Conservation (phyloP, 2,329 filamentous ascomycete species). For the Dactylellina parvicollis region DNA sequence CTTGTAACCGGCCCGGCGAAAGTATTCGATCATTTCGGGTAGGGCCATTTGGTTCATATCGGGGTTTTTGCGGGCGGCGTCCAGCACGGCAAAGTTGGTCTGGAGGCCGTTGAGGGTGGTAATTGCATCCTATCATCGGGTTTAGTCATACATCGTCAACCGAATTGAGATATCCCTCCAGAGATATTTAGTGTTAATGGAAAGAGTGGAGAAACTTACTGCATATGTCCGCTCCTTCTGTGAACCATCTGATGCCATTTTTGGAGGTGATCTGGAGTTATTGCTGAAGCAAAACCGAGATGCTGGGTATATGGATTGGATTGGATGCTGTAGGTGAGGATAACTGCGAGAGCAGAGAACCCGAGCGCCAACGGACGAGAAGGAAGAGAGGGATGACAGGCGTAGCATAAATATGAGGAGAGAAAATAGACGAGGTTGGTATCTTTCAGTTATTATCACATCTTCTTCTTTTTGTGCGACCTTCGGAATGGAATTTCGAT, state of each 20-base stretch:
- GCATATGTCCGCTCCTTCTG: slow-evolving; percentile 36
- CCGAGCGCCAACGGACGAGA: not conserved
- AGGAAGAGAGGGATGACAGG: slow-evolving; percentile 5
- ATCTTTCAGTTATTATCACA: not conserved
- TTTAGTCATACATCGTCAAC: not conserved
- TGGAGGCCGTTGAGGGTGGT: slow-evolving; percentile 78
- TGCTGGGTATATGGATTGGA: not conserved
- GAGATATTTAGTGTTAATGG: not conserved
- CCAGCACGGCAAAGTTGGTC: slow-evolving; percentile 79
- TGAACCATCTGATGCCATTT: slow-evolving; percentile 19
- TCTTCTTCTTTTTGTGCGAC: slow-evolving; percentile 6
- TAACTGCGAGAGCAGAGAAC: not conserved
- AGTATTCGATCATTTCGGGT: slow-evolving; percentile 83
- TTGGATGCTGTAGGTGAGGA: not conserved
- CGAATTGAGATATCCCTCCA: not conserved
- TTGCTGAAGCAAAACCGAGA: slow-evolving; percentile 12
- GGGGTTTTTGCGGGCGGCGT: slow-evolving; percentile 79
- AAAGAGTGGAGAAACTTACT: slow-evolving; percentile 11
- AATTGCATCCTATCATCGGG: slow-evolving; percentile 70
- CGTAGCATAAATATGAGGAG: slow-evolving; percentile 32
- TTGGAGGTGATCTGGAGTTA: not conserved
- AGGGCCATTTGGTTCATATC: slow-evolving; percentile 77
- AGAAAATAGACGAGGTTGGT: not conserved
- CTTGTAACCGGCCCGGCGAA: slow-evolving; percentile 77
- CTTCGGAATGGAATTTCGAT: slow-evolving; percentile 14